Conservation (phyloP, 208 protist genomes). For the Phytomonas sp. region DNA sequence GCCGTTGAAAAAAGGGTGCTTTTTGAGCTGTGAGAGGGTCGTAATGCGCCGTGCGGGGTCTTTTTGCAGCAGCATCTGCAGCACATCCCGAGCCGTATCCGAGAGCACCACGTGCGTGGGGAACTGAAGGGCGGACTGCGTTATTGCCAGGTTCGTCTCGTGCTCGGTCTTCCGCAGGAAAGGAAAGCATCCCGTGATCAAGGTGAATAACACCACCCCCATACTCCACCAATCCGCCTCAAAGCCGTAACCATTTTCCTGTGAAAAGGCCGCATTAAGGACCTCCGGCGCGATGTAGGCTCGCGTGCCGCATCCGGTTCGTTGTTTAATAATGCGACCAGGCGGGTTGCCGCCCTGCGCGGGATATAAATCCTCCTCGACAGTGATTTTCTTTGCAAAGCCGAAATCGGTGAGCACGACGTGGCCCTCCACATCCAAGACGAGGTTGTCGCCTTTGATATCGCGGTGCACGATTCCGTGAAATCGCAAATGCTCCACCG, state of each 20-base stretch:
- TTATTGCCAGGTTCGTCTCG: constrained; percentile 51
- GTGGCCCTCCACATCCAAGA: constrained; percentile 72
- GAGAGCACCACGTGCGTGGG: constrained; percentile 27
- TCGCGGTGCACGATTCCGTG: constrained; percentile 78
- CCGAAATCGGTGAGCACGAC: constrained; percentile 82
- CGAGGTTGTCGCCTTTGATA: constrained; percentile 86
- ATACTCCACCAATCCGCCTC: constrained; percentile 81
- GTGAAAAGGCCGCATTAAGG: constrained; percentile 20
- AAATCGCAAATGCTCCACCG: constrained; percentile 72
- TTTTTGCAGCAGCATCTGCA: constrained; percentile 48
- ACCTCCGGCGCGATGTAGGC: constrained; percentile 88
- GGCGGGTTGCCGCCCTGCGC: constrained; percentile 18
- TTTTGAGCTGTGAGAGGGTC: constrained; percentile 28
- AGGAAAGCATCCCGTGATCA: constrained; percentile 70
- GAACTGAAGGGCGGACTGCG: constrained; percentile 34
- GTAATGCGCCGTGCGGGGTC: constrained; percentile 36
- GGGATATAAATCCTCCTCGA: constrained; percentile 9
- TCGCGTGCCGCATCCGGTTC: constrained; percentile 80
- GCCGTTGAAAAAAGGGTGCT: constrained; percentile 50
- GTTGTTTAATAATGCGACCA: constrained; percentile 29
- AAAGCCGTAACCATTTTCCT: constrained; percentile 47
- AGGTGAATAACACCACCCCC: constrained; percentile 70
- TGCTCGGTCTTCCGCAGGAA: constrained; percentile 41
- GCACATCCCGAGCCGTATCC: constrained; percentile 26
- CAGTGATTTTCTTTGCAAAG: constrained; percentile 59